A percentile compares a stretch with the other conserved stretches of the same genome.
Conservation (phyloP, 2,329 filamentous ascomycete species). For the Sordariomycetes sp. region DNA sequence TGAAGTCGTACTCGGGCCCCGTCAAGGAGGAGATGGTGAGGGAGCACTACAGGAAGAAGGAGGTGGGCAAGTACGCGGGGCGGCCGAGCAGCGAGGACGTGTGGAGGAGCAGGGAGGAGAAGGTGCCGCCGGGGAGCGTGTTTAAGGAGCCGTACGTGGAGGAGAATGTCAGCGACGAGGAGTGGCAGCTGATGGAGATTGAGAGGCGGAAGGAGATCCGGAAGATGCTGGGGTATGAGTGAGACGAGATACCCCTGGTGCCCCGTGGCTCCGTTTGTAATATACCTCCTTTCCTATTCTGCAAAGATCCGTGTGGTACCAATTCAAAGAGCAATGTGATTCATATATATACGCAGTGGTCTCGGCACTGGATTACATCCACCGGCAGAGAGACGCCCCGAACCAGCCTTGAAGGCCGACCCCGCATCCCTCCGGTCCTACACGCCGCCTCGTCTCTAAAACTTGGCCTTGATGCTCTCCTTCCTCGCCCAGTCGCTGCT, state of each 20-base stretch:
- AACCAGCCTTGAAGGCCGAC: neutral
- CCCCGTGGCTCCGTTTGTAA: neutral
- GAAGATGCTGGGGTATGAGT: slow-evolving; percentile 17
- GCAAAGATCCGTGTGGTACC: neutral
- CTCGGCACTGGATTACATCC: neutral
- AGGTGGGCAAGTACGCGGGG: slow-evolving; percentile 53
- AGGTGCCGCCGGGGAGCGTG: slow-evolving; percentile 36
- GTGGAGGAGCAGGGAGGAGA: slow-evolving; percentile 64
- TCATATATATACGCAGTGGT: neutral
- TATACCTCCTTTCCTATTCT: neutral
- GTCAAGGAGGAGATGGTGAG: slow-evolving; percentile 52
- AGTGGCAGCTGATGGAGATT: slow-evolving; percentile 25
- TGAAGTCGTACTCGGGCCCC: slow-evolving; percentile 49
- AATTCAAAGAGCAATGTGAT: neutral
- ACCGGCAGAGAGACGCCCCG: neutral
- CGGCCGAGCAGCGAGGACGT: slow-evolving; percentile 75
- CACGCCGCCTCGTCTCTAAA: neutral
- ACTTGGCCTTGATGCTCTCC: slow-evolving; percentile 28
- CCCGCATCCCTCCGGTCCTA: neutral
- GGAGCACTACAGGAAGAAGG: slow-evolving; percentile 58
- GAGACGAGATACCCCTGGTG: neutral
- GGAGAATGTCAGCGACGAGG: slow-evolving; percentile 27
- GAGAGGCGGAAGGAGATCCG: slow-evolving; percentile 23
- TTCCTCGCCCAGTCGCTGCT: slow-evolving; percentile 66
- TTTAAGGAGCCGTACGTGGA: slow-evolving; percentile 31